Evolutionary conservation across 306 rosid species (phyloP), one percentile per base, ranked within the genome.

Genomic region (Trifolium dubium): DNA sequence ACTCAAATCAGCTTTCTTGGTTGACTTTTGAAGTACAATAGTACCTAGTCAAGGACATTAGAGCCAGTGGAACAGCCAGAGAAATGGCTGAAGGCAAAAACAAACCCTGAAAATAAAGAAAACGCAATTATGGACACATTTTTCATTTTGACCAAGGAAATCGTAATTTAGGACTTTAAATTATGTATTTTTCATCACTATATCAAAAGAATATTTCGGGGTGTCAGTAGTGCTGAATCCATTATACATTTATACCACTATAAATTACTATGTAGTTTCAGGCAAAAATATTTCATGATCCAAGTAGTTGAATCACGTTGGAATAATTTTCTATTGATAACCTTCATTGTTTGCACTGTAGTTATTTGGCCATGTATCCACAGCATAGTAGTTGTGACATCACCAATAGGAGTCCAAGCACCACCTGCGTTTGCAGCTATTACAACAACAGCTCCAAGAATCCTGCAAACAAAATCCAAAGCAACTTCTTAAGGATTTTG

Each of bases 381-480:
- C 59, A 94, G 84, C 98, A 94, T 94, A 28, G 96, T 94, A 31
- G 97, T 94, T 69, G 98, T 94, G 66, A 94, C 95, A 83, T 94
- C 98, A 46, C 98, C 98, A 32, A 94, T 94, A 47, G 98, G 98
- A 34, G 97, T 91, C 98, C 98, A 94, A 15, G 98, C 97, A 75
- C 98, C 98, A 72, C 98, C 98, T 11, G 98, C 90, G 75, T 94
- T 94, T 84, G 98, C 98, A 43, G 98, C 96, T 77, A 94, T 91
- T 28, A 94, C 98, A 50, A 93, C 89, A 63, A 91, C 97, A 82
- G 85, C 98, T 85, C 98, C 98, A 77, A 94, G 92, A 85, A 94
- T 84, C 89, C 97, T 94, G 90, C 75, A 81, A 84, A 67, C 15
- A 70, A 64, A 67, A 77, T 85, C 75, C 68, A 69, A 79, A 70